Evolutionary conservation across 805 yeast genomes (phyloP).

Genomic region (Brettanomyces anomalus): DNA sequence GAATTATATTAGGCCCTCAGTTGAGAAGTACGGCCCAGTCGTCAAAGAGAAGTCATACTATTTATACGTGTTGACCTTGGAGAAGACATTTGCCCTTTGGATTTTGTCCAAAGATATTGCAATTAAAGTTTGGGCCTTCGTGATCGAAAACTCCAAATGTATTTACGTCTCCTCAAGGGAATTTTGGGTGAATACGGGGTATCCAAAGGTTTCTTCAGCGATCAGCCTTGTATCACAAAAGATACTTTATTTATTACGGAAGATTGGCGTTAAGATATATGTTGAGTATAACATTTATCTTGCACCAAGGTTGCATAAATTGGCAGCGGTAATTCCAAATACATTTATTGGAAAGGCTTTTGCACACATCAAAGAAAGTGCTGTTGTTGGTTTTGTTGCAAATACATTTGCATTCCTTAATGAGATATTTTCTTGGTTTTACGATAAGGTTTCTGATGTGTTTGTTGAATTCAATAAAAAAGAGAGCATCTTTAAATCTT

Average conservation of each 20-base stretch:
- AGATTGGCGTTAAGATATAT: constrained; percentile 6
- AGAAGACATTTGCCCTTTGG: background rate
- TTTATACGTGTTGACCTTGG: background rate
- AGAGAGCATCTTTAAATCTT: constrained; percentile 15
- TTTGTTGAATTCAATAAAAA: constrained; percentile 7
- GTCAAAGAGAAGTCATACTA: constrained; percentile 5
- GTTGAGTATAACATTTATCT: constrained; percentile 17
- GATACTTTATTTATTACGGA: constrained; percentile 4
- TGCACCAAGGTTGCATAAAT: constrained; percentile 12
- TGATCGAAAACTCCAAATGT: constrained; percentile 1
- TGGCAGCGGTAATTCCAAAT: constrained; percentile 8
- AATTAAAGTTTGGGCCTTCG: background rate
- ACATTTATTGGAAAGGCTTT: constrained; percentile 15
- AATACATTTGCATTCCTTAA: constrained; percentile 2
- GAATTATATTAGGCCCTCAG: constrained; percentile 10
- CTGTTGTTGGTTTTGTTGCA: constrained; percentile 4
- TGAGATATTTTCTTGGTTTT: constrained; percentile 1
- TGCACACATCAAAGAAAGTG: constrained; percentile 7
- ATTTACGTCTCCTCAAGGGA: constrained; percentile 1
- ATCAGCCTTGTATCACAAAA: constrained; percentile 4
- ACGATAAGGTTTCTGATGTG: constrained; percentile 5
- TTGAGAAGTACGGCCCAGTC: constrained; percentile 11
- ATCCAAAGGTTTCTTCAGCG: constrained; percentile 9
- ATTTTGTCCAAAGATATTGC: background rate
- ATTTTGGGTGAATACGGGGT: constrained; percentile 5